These are phyloP conservation scores for Scedosporium minutisporum DNA, from an alignment of 2,329 filamentous ascomycete species.

Conservation along the genomic window DNA sequence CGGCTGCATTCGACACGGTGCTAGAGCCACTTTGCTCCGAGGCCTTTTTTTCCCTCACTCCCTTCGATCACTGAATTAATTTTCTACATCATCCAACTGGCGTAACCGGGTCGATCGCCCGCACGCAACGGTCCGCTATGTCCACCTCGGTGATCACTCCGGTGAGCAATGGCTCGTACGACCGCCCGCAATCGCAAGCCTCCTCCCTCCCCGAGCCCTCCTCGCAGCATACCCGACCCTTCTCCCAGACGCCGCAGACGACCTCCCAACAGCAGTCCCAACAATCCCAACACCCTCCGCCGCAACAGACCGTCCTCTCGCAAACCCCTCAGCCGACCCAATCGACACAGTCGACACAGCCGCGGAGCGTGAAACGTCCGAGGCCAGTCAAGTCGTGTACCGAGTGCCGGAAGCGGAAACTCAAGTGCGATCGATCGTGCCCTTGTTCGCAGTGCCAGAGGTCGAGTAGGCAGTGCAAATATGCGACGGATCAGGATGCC, in stretches of 20 bases:
- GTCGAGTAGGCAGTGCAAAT: constrained; percentile 43
- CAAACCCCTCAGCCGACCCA: constrained; percentile 1
- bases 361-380: constrained; percentile 41
- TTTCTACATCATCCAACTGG: not conserved
- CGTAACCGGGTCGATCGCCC: not conserved
- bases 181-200: constrained; percentile 1
- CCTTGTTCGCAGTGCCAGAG: constrained; percentile 51
- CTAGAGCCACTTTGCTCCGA: not conserved
- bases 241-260: constrained; percentile 1
- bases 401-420: constrained; percentile 47
- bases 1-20: not conserved
- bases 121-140: not conserved
- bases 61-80: not conserved
- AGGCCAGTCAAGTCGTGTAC: constrained; percentile 47
- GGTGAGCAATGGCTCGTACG: constrained; percentile 6
- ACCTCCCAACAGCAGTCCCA: not conserved
- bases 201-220: not conserved
- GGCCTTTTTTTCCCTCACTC: not conserved
- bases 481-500: constrained; percentile 38
- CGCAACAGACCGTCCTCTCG: not conserved
- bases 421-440: constrained; percentile 44
- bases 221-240: not conserved
- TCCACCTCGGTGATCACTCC: constrained; percentile 3
- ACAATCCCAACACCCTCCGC: constrained; percentile 6
- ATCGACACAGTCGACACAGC: constrained; percentile 15